A percentile compares a stretch with the other conserved stretches of the same genome.
phyloP scores from a whole-genome alignment of 2,329 filamentous ascomycete species.

The Colletotrichum nymphaeae region DNA sequence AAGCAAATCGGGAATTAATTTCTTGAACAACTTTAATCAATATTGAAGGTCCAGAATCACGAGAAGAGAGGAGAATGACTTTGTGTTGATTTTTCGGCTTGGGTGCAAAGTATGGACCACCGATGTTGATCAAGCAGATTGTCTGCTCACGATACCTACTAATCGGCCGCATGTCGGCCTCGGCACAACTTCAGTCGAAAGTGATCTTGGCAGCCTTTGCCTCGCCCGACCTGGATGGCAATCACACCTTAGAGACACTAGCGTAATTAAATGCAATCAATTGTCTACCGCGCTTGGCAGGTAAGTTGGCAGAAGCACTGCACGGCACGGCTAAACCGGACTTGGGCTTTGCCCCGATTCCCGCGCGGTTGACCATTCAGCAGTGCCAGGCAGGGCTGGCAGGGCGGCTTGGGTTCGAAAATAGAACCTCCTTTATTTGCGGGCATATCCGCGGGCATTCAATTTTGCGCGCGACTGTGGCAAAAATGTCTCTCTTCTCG shows the following conservation, averaged over 20 bases:
- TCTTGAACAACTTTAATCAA: conserved; percentile 20
- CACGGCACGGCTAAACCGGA: conserved; percentile 9
- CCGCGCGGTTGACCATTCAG: conserved; percentile 5
- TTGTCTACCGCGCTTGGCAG: neutral
- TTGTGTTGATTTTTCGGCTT: neutral
- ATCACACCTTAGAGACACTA: neutral
- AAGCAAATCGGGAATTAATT: conserved; percentile 26
- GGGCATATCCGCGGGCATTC: neutral
- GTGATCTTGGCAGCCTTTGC: neutral
- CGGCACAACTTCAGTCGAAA: neutral
- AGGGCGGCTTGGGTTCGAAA: neutral
- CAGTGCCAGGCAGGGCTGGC: neutral
- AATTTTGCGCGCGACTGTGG: conserved; percentile 11
- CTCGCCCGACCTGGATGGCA: neutral
- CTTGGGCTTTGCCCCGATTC: neutral
- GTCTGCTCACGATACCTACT: neutral
- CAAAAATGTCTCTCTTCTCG: conserved; percentile 2
- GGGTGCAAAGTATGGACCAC: neutral
- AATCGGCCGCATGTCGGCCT: neutral
- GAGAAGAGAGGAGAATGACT: neutral
- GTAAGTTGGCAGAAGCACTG: neutral
- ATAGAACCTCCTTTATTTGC: conserved; percentile 16
- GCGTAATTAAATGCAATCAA: conserved; percentile 4
- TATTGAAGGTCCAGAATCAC: conserved; percentile 6
- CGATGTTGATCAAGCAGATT: neutral